phyloP scores from a whole-genome alignment of 106 monocot genomes.

The Alisma plantagoaquatica region DNA sequence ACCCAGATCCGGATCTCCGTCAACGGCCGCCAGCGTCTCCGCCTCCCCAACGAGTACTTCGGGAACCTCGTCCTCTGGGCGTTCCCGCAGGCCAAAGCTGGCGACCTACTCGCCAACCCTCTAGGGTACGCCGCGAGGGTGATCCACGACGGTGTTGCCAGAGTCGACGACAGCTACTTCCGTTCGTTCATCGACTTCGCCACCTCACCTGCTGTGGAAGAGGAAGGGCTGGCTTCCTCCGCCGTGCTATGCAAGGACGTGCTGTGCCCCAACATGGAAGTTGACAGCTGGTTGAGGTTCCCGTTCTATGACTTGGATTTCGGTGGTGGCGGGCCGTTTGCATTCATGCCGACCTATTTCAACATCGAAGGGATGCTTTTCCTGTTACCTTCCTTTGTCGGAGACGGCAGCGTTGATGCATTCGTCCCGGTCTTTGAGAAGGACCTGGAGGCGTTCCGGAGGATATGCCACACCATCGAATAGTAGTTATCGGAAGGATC shows the following conservation, averaged over 20 bases:
- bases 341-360: conserved; percentile 22
- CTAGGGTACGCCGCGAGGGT: conserved; percentile 13
- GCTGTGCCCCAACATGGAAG: conserved; percentile 40
- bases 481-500: too few relatives aligned
- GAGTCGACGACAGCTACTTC: conserved; percentile 27
- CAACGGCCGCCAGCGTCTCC: conserved; percentile 33
- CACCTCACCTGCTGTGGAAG: conserved; percentile 17
- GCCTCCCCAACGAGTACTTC: conserved; percentile 23
- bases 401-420: conserved; percentile 31
- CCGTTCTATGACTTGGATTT: conserved; percentile 50
- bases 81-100: conserved; percentile 14
- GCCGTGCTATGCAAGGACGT: conserved; percentile 17
- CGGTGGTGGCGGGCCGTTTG: conserved; percentile 31
- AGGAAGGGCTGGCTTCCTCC: conserved; percentile 25
- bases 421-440: conserved; percentile 25
- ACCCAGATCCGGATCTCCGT: conserved; percentile 31
- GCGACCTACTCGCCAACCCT: conserved; percentile 12
- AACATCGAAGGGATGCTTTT: conserved; percentile 33
- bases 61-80: conserved; percentile 41
- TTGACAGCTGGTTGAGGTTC: conserved; percentile 50
- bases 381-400: conserved; percentile 21
- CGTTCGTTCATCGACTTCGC: conserved; percentile 54
- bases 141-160: conserved; percentile 16
- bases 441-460: background rate
- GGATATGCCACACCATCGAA: conserved; percentile 9